Base-by-base conservation (phyloP, 1,139 yeast genomes). In the Sugiyamaella japonica region DNA sequence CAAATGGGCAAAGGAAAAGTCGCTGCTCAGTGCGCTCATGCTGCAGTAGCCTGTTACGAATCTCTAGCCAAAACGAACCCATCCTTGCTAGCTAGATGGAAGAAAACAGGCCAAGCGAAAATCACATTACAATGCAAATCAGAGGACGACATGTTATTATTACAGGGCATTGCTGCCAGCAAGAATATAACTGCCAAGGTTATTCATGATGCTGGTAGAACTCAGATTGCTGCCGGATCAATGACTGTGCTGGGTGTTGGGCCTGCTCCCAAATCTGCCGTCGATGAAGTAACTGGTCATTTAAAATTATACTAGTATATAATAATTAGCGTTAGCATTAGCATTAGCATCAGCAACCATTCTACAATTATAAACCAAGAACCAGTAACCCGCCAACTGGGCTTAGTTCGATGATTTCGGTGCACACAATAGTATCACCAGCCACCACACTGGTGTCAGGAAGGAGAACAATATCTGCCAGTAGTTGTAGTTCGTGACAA, bases 1-100 rank as follows among this genome's bases (percentile, higher is more conserved):
- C 85, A 83, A 54, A 93, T 93, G 99, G 85, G 88, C 46, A 90
- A 89, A 71, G 99, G 99, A 36, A 95, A 95, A 69, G 87, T 89
- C 1, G 98, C 98, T 1, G 99, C 99, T 1, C 99, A 93, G 70
- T 91, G 98, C 70, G 86, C 90, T 51, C 99, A 93, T 73, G 99
- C 99, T n/a, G 95, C 99, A 0, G 77, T 93, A 47, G 93, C 95
- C 0, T 82, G 95, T 61, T 93, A 88, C 71, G 85, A 86, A 66
- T 76, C 84, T 59, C 86, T 89, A 68, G 74, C 80, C 25, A 76
- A 79, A 41, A 55, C 64, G 15, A 61, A 66, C 38, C 77, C 78
- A 2, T 59, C 57, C 16, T 56, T 63, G 36, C 63, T 84, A 74
- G 70, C 73, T n/a, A 76, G 93, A 64, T 93, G 99, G 99, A 85